Percentiles rank a stretch among this genome's conserved stretches.
These are phyloP conservation scores for Trifolium dubium DNA, from an alignment of 306 rosid genomes.

Conservation along the genomic window DNA sequence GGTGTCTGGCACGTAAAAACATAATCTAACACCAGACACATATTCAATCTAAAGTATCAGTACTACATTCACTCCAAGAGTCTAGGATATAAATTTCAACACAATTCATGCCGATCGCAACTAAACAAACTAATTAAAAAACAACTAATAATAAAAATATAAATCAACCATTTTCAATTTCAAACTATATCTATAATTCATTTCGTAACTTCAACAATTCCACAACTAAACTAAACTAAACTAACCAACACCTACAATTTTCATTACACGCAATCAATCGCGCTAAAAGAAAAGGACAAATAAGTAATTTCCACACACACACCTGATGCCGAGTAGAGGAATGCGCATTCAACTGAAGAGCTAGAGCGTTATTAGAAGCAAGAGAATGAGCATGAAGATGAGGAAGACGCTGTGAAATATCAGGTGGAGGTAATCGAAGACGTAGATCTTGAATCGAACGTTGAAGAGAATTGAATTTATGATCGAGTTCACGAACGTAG, in stretches of 20 bases:
- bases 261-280: too few relatives aligned
- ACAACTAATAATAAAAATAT: too few relatives aligned
- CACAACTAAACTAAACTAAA: not conserved
- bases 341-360: conserved; percentile 53
- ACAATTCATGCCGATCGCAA: not conserved
- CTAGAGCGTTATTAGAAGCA: conserved; percentile 76
- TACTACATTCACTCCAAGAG: too few relatives aligned
- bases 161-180: not conserved
- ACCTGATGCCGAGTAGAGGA: conserved; percentile 67
- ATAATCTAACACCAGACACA: too few relatives aligned
- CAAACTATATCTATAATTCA: too few relatives aligned
- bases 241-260: not conserved
- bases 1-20: too few relatives aligned
- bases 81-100: too few relatives aligned
- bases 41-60: too few relatives aligned
- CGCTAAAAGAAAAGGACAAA: too few relatives aligned
- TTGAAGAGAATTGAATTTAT: conserved; percentile 61
- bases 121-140: not conserved
- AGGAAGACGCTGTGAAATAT: conserved; percentile 90
- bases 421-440: conserved; percentile 81
- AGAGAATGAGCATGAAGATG: conserved; percentile 92
- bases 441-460: conserved; percentile 91
- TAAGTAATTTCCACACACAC: not conserved
- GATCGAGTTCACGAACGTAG: conserved; percentile 67
- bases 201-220: not conserved